Percentiles rank a stretch among this genome's conserved stretches.
Conservation (phyloP, 2,329 filamentous ascomycete genomes). For the Aureobasidium sp. region DNA sequence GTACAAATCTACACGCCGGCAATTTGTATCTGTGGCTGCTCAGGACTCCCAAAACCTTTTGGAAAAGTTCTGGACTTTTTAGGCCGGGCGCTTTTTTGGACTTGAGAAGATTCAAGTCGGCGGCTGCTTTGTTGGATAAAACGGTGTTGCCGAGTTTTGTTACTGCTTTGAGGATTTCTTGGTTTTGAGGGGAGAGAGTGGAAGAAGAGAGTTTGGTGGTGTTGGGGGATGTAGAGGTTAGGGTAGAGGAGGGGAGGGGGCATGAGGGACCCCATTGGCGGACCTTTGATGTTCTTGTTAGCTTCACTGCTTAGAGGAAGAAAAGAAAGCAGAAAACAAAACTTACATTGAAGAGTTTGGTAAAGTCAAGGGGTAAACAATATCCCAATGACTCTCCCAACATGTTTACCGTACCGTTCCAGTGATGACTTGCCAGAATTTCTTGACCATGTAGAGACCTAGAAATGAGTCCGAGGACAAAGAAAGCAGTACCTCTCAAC, state of each 20-base stretch:
- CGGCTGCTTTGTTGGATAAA: conserved; percentile 77
- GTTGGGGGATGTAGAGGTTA: not conserved
- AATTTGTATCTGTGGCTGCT: conserved; percentile 87
- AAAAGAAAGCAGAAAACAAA: not conserved
- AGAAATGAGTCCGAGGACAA: conserved; percentile 87
- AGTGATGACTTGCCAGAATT: conserved; percentile 81
- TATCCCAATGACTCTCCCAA: conserved; percentile 79
- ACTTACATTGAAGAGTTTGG: conserved; percentile 65
- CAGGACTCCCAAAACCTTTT: conserved; percentile 74
- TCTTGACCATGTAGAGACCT: conserved; percentile 86
- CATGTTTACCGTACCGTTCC: conserved; percentile 83
- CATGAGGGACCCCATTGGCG: conserved; percentile 28
- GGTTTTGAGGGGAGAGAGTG: conserved; percentile 52
- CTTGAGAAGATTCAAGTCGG: conserved; percentile 69
- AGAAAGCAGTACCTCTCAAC: conserved; percentile 90
- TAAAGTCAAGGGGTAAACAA: conserved; percentile 74
- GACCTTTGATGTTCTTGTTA: conserved; percentile 25
- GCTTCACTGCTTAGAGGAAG: not conserved
- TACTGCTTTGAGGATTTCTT: conserved; percentile 75
- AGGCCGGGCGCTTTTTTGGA: conserved; percentile 69
- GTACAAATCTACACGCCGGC: conserved; percentile 77
- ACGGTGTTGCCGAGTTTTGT: conserved; percentile 90
- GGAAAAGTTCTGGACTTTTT: conserved; percentile 69
- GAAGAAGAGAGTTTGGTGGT: not conserved
- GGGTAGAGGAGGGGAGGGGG: not conserved